These are phyloP conservation scores for Pseudocercospora cruenta DNA, from an alignment of 2,329 filamentous ascomycete species.

Conservation along the genomic window DNA sequence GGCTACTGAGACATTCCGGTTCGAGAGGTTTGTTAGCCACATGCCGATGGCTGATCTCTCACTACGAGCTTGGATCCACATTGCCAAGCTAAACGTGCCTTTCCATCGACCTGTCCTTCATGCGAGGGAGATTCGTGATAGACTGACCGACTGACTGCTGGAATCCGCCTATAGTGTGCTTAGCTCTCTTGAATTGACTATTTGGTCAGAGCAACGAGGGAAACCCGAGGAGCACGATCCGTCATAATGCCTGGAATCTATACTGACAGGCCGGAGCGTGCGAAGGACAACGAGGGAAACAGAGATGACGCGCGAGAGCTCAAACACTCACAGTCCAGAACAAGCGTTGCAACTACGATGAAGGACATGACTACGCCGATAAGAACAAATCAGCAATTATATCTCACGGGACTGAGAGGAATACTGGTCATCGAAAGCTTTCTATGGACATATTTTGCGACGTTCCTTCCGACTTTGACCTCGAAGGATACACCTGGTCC, in stretches of 20 bases:
- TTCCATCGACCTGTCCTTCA: background rate
- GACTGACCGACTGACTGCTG: background rate
- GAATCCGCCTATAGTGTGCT: background rate
- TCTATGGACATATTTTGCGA: slow-evolving; percentile 51
- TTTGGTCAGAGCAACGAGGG: background rate
- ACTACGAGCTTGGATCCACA: background rate
- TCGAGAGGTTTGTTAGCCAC: background rate
- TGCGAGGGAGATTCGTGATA: background rate
- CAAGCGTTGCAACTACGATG: background rate
- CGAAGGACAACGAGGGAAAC: background rate
- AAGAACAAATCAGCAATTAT: slow-evolving; percentile 28
- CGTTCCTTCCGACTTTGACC: slow-evolving; percentile 50
- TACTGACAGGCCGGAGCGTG: background rate
- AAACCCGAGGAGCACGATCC: background rate
- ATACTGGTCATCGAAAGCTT: slow-evolving; percentile 50
- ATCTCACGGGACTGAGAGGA: slow-evolving; percentile 51
- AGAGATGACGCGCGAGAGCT: background rate
- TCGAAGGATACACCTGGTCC: slow-evolving; percentile 44
- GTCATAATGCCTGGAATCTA: background rate
- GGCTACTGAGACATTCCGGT: background rate
- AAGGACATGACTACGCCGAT: slow-evolving; percentile 8
- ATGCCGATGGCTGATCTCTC: background rate
- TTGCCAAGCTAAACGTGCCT: background rate
- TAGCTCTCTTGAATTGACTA: background rate
- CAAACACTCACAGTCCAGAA: background rate